Base-by-base conservation (phyloP, 2,329 filamentous ascomycete genomes). In the Epichloe bromicola region DNA sequence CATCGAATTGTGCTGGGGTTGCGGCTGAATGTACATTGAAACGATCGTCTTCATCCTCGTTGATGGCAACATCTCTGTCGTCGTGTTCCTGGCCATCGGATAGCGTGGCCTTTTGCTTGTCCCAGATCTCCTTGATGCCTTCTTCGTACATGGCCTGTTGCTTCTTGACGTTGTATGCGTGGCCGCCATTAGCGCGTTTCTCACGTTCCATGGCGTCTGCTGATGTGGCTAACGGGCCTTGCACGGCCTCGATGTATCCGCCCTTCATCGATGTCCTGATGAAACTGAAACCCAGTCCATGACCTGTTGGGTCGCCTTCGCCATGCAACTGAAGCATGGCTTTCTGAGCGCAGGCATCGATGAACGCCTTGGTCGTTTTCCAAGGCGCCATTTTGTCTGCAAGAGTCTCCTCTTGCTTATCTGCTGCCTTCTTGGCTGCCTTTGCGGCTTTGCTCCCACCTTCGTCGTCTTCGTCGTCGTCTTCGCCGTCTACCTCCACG, bases 251-350 rank as follows among this genome's bases (percentile, higher is more conserved):
- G 67, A 96, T 78, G 54, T 82, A 98, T 0, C 93, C 93, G 55
- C 93, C 93, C 68, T 98, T 98, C 93, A 98, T 98, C 1, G 88
- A 95, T 0, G 90, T 96, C 63, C 93, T 89, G 66, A 98, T 90
- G 66, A 98, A 96, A 64, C 88, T 96, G 72, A 97, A 95, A 2
- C 88, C 93, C 53, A 96, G 82, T 2, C 93, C 93, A 60, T 90
- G 86, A 23, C 89, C 89, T 0, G 91, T 95, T 3, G 93, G 93
- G 63, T 98, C 93, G 51, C 93, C 93, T 57, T 94, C 88, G 19
- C 93, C 93, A 59, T 96, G 90, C 12, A 98, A 77, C 59, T 90
- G 86, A 44, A 98, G 78, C 93, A 98, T 98, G 3, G 93, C 93
- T 65, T 98, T 98, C 53, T 89, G 88, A 54, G 89, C 84, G 47